Percentiles rank a stretch among this genome's conserved stretches.
Conservation (phyloP, 768 basidiomycete genomes). For the Leccinum longicurvipes region DNA sequence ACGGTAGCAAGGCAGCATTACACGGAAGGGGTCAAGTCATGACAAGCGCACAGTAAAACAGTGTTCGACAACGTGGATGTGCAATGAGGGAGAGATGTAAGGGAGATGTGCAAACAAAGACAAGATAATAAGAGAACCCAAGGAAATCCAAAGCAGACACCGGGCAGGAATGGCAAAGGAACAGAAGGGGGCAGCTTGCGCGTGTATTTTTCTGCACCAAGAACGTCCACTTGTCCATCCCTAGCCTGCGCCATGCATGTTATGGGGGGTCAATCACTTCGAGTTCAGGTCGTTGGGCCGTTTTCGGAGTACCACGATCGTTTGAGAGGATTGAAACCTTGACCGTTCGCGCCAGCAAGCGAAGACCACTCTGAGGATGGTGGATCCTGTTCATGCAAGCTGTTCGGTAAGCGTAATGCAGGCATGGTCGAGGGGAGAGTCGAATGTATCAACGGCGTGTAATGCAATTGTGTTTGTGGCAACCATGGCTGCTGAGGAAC, state of each 20-base stretch:
- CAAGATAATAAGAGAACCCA: neutral
- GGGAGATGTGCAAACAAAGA: slow-evolving; percentile 1
- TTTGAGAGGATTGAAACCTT: slow-evolving; percentile 19
- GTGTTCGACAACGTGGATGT: neutral
- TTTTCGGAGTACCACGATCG: slow-evolving; percentile 28
- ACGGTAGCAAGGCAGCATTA: neutral
- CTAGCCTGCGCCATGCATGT: neutral
- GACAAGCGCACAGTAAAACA: neutral
- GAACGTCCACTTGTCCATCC: neutral
- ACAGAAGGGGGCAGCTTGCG: neutral
- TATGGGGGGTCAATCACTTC: neutral
- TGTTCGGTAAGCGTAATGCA: neutral
- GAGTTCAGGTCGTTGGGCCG: slow-evolving; percentile 14
- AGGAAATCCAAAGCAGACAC: neutral
- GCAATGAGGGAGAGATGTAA: slow-evolving; percentile 2
- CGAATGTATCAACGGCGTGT: slow-evolving; percentile 6
- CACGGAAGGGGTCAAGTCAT: neutral
- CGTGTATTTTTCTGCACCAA: neutral
- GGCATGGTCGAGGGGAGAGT: slow-evolving; percentile 1
- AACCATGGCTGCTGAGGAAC: neutral
- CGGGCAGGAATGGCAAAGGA: neutral
- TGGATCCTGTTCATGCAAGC: slow-evolving; percentile 19
- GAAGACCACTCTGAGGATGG: slow-evolving; percentile 28
- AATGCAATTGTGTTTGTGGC: slow-evolving; percentile 7
- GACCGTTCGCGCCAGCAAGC: slow-evolving; percentile 26